Base-by-base conservation (phyloP, 2,329 filamentous ascomycete species). In the Penicillium expansum region DNA sequence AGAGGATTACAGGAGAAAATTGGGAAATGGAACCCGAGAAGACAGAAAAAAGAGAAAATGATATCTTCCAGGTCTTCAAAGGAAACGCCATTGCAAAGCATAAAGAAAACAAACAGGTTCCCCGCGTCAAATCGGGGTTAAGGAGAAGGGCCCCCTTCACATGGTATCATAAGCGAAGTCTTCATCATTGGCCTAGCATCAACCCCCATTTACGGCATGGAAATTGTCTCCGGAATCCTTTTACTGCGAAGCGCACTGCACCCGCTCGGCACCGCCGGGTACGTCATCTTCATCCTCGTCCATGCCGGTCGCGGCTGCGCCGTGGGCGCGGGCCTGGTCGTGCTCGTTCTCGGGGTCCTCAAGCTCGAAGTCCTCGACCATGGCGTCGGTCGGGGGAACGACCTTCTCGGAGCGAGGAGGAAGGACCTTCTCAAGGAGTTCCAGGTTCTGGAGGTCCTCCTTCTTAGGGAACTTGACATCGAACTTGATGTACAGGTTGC, bases 401-500 rank as follows among this genome's bases (percentile, higher is more conserved):
- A 83, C 79, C 72, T 89, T 82, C 38, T 87, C 73, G 38, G 84
- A 75, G 56, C 86, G 88, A 2, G 89, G 78, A 2, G 93, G 93
- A n/a, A 99, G 85, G 54, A 96, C 87, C 67, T 87, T 83, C 71
- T 94, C 92, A 38, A 99, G 86, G 13, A 87, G 82, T 56, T 90
- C 85, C 67, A 96, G 89, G 61, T 90, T 88, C 56, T 86, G 82
- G 16, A 86, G 80, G 37, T 84, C 73, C 71, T 85, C 81, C 79
- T 87, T 88, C 71, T 90, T 88, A 48, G 94, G 94, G 84, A 99
- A 97, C 79, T 96, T 96, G 78, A 99, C 92, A 70, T 90, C 88
- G 80, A 99, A 99, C 74, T 96, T 91, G 71, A 99, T 92, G 81
- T 94, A 99, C 68, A 99, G 82, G 79, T 99, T 97, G 70, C 94